Conservation (phyloP, 176 grass and related monocot species). For the Chrysopogon serrulatus region DNA sequence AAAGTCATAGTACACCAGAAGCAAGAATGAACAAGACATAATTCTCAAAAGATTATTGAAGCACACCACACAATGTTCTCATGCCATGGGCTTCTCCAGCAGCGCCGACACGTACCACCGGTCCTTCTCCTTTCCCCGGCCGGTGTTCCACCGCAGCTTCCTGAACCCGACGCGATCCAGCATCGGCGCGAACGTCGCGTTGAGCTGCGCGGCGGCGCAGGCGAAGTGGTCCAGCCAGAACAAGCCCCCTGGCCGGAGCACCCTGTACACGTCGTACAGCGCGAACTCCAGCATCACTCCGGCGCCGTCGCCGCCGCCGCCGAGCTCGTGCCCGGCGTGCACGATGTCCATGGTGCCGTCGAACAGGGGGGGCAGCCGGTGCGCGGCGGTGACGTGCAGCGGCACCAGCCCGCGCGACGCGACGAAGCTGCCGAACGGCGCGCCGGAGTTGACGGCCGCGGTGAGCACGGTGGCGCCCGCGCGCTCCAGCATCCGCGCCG, state of each 20-base stretch:
- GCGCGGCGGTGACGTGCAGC: constrained; percentile 43
- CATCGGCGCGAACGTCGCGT: constrained; percentile 34
- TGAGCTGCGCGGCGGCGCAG: constrained; percentile 25
- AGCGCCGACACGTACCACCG: constrained; percentile 53
- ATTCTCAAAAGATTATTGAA: not conserved
- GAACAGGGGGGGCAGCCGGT: constrained; percentile 65
- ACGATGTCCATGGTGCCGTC: constrained; percentile 65
- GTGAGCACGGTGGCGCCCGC: constrained; percentile 49
- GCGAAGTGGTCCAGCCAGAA: constrained; percentile 64
- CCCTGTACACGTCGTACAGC: constrained; percentile 69
- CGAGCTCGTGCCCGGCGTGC: constrained; percentile 43
- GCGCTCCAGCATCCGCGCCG: constrained; percentile 52
- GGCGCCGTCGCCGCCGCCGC: constrained; percentile 26
- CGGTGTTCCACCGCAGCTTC: constrained; percentile 36
- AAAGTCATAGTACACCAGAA: too few relatives aligned
- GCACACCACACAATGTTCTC: not conserved
- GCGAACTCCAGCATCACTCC: constrained; percentile 48
- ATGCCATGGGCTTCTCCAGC: constrained; percentile 40
- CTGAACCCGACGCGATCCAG: constrained; percentile 39
- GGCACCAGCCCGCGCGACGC: constrained; percentile 48
- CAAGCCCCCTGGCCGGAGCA: constrained; percentile 56
- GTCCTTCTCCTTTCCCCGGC: constrained; percentile 9
- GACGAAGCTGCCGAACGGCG: constrained; percentile 57
- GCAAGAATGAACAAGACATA: not conserved
- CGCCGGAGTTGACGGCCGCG: constrained; percentile 27